Percentiles rank a stretch among this genome's conserved stretches.
phyloP scores from a whole-genome alignment of 768 basidiomycete genomes.

The Lentinula aciculospora region DNA sequence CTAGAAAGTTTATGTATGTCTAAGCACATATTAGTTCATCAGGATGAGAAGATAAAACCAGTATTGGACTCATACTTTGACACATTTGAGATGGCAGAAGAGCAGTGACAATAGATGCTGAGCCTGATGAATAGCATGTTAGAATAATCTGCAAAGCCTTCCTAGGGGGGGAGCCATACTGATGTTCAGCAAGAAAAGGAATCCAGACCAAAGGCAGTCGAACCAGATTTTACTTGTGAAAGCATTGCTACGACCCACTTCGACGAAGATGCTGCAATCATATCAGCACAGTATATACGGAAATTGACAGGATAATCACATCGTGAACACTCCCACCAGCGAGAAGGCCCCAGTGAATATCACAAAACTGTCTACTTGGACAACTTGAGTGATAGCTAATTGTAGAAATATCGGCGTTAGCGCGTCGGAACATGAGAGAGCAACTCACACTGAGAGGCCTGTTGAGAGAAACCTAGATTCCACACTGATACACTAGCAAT shows the following conservation, averaged over 20 bases:
- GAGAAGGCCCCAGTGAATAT: constrained; percentile 54
- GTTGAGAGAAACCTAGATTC: constrained; percentile 51
- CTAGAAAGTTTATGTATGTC: background rate
- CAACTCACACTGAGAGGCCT: constrained; percentile 33
- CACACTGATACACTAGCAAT: constrained; percentile 62
- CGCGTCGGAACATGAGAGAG: background rate
- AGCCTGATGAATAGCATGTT: constrained; percentile 30
- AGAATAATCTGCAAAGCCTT: background rate
- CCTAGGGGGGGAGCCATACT: constrained; percentile 32
- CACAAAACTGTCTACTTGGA: constrained; percentile 51
- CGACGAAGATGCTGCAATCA: constrained; percentile 46
- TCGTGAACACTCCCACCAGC: constrained; percentile 50
- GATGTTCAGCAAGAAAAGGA: constrained; percentile 55
- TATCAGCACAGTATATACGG: background rate
- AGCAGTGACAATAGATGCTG: constrained; percentile 43
- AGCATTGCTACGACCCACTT: constrained; percentile 45
- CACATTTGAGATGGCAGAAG: constrained; percentile 32
- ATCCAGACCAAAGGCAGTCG: constrained; percentile 55
- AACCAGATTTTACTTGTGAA: constrained; percentile 66
- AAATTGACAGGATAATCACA: constrained; percentile 35
- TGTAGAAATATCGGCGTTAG: background rate
- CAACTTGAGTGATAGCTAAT: background rate
- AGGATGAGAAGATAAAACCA: background rate
- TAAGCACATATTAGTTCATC: background rate
- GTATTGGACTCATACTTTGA: constrained; percentile 18